Percentiles rank a stretch among this genome's conserved stretches.
These are phyloP conservation scores for Kodamaea kaohsiungensis DNA, from an alignment of 805 yeast genomes.

Conservation along the genomic window DNA sequence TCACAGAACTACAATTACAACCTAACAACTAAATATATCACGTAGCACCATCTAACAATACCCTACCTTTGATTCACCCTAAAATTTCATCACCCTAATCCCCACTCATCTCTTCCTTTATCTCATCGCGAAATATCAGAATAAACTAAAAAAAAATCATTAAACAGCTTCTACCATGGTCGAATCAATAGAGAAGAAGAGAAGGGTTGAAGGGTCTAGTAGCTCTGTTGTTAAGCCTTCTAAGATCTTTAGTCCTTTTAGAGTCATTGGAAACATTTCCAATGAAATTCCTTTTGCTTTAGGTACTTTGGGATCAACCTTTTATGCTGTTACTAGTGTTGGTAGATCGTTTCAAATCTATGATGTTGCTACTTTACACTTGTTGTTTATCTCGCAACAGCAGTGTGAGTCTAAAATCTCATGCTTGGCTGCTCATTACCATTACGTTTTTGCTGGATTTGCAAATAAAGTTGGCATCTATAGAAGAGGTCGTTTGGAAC, in stretches of 20 bases:
- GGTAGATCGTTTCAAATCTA: constrained; percentile 90
- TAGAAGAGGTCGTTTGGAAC: constrained; percentile 74
- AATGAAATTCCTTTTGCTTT: constrained; percentile 83
- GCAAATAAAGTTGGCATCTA: constrained; percentile 73
- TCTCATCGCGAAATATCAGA: constrained; percentile 8
- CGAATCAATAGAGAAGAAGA: constrained; percentile 34
- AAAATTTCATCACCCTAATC: not conserved
- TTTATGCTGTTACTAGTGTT: constrained; percentile 84
- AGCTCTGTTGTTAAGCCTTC: constrained; percentile 19
- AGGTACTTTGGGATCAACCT: constrained; percentile 85
- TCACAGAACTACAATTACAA: not conserved
- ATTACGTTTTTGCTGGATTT: constrained; percentile 77
- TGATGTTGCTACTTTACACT: constrained; percentile 83
- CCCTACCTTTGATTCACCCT: not conserved
- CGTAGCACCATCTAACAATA: not conserved
- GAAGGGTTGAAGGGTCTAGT: constrained; percentile 19
- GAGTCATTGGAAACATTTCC: constrained; percentile 87
- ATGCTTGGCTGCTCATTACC: constrained; percentile 76
- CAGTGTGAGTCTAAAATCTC: constrained; percentile 74
- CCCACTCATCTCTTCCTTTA: constrained; percentile 1
- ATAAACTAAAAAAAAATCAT: constrained; percentile 3
- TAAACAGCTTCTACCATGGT: constrained; percentile 15
- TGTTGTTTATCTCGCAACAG: constrained; percentile 80
- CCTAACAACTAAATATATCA: not conserved
- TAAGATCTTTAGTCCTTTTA: constrained; percentile 75